Base-by-base conservation (phyloP, 176 grass and related monocot species). In the Thinopyrum elongatum region DNA sequence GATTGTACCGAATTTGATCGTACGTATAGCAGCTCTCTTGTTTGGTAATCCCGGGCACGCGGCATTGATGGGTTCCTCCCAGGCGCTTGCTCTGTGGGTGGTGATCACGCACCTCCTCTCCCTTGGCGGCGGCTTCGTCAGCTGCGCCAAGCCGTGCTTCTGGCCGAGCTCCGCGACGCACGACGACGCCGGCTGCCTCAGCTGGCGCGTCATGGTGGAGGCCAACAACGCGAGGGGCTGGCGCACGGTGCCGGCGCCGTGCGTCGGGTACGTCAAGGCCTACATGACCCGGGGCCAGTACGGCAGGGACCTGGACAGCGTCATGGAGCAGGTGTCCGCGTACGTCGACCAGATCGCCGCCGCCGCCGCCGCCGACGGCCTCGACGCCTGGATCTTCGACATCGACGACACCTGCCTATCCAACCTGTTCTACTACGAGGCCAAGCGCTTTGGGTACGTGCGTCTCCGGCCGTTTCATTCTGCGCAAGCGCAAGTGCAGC, bases 221-320 rank as follows among this genome's bases (percentile, higher is more conserved):
- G 84, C 91, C 22, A 94, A 98, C 96, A 98, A 95, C 81, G 96
- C 88, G 21, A 73, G 77, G 12, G 86, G 86, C 2, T 98, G 93
- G 96, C 83, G 88, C 57, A 93, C 86, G n/a, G 92, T 95, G 34
- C 93, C 93, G 5, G 26, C 77, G 67, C 77, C 80, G n/a, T 98
- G 96, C 82, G 84, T 95, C 15, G 39, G 83, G 19, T 94, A 95
- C 73, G 92, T 95, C 12, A 84, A 60, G 75, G 49, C 82, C 59
- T 98, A 98, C 91, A 98, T 95, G 96, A 87, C 91, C 3, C 81
- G 86, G n/a, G 95, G 96, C 49, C 96, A 98, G 80, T 98, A 98
- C 88, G 25, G 46, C 38, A 84, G 90, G 83, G 96, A 98, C 87
- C 79, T 98, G 5, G 85, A 89, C 55, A 81, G 65, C 28, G 91